phyloP scores from a whole-genome alignment of 768 basidiomycete genomes.

The Rhodotorula babjevae region DNA sequence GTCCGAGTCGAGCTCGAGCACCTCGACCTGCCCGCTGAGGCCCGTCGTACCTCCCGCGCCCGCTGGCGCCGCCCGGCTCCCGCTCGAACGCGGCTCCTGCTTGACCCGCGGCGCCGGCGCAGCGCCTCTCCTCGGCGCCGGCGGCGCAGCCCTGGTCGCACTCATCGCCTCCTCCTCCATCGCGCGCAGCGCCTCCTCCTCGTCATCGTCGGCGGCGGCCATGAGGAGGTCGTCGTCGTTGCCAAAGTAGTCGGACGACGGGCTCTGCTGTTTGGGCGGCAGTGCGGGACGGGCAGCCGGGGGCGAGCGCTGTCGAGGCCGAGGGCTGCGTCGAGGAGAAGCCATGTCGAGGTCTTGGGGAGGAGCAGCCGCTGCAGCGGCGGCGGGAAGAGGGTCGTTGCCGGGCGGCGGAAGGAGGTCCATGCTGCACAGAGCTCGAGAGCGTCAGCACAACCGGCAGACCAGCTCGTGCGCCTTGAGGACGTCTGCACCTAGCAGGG shows the following conservation, averaged over 20 bases:
- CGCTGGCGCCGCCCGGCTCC: neutral
- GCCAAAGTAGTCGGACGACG: neutral
- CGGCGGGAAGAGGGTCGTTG: too few relatives aligned
- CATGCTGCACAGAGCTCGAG: constrained; percentile 1
- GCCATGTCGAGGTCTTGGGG: neutral
- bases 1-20: constrained; percentile 16
- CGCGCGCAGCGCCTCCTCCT: constrained; percentile 16
- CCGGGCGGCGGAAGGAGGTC: neutral
- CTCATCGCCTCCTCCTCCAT: neutral
- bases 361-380: neutral
- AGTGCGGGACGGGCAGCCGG: neutral
- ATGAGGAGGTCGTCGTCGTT: neutral
- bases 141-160: neutral
- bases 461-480: too few relatives aligned
- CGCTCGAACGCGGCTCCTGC: neutral
- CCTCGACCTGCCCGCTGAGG: neutral
- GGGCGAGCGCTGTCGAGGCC: neutral
- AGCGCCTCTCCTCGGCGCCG: neutral
- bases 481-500: too few relatives aligned
- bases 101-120: neutral
- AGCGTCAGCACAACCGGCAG: too few relatives aligned
- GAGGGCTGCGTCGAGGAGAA: neutral
- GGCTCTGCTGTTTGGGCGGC: too few relatives aligned
- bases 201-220: neutral
- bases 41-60: neutral